Base-by-base conservation (phyloP, 257 asterid genomes). In the Penstemon newberryi region DNA sequence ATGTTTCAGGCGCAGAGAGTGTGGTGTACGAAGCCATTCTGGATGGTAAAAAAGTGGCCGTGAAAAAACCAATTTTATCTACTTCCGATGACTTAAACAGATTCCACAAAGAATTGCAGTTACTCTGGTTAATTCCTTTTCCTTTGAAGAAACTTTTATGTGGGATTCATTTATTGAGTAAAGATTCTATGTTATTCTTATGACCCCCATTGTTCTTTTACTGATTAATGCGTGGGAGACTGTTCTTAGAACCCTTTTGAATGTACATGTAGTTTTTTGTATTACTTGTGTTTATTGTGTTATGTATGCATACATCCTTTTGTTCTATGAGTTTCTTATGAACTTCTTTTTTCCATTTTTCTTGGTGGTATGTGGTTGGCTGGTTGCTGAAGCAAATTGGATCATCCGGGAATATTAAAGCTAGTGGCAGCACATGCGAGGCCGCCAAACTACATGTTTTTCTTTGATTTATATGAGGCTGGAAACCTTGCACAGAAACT, bases 371-470 rank as follows among this genome's bases (percentile, higher is more conserved):
- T 64, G 52, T 77, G 80, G 72, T n/a, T n/a, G n/a, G n/a, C n/a
- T n/a, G n/a, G n/a, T 58, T 70, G 41, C 74, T 79, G 79, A 78
- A 92, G 96, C 93, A 82, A 82, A 82, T 72, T 89, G 87, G 90
- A 92, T 83, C 96, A 90, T 72, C 88, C 89, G 15, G 95, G 96
- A 62, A 75, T 91, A 59, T 70, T 87, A 25, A 88, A 87, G 86
- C 84, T 90, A 72, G 75, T 88, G 55, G 99, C 97, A 5, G 99
- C 92, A 4, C 97, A 93, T 73, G 95, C 96, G 41, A 85, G 73
- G 75, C 97, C 96, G 9, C 99, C 99, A 9, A 90, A 87, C 75
- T 93, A 93, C 71, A 82, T 87, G 89, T 90, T 85, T 71, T 89
- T 89, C 87, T 89, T 89, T 8, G 89, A 93, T 50, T 75, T 84